These are phyloP conservation scores for Backusella luteola DNA, from an alignment of 192 early-diverging fungal genomes.

Conservation along the genomic window DNA sequence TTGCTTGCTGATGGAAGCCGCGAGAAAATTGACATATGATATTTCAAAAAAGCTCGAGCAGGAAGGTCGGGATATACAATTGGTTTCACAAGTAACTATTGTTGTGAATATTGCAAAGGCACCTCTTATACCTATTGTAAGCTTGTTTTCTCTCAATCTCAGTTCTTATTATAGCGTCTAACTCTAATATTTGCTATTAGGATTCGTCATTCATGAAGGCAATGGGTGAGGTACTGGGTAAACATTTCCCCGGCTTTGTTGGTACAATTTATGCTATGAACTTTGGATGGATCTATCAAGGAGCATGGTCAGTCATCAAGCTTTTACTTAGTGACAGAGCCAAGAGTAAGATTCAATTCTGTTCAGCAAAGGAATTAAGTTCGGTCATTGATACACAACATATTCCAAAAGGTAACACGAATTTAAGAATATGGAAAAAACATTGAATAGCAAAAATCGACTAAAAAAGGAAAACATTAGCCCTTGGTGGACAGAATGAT, in stretches of 20 bases:
- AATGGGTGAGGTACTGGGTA: slow-evolving; percentile 22
- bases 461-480: slow-evolving; percentile 10
- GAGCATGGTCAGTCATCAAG: slow-evolving; percentile 42
- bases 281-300: slow-evolving; percentile 48
- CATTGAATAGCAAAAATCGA: slow-evolving; percentile 8
- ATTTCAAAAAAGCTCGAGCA: slow-evolving; percentile 18
- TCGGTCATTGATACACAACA: slow-evolving; percentile 27
- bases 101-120: slow-evolving; percentile 27
- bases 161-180: neutral
- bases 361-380: slow-evolving; percentile 26
- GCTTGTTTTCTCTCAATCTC: neutral
- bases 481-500: slow-evolving; percentile 23
- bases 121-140: slow-evolving; percentile 28
- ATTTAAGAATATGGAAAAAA: neutral
- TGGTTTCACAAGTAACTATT: slow-evolving; percentile 25
- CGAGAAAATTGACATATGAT: slow-evolving; percentile 37
- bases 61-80: slow-evolving; percentile 3
- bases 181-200: neutral
- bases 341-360: slow-evolving; percentile 33
- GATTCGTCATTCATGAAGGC: slow-evolving; percentile 22
- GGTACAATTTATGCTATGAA: slow-evolving; percentile 36
- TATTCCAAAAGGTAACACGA: slow-evolving; percentile 33
- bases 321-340: slow-evolving; percentile 37
- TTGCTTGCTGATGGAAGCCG: slow-evolving; percentile 39
- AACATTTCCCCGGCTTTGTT: slow-evolving; percentile 25